These are phyloP conservation scores for Malus orientalis DNA, from an alignment of 306 rosid species.

Conservation along the genomic window DNA sequence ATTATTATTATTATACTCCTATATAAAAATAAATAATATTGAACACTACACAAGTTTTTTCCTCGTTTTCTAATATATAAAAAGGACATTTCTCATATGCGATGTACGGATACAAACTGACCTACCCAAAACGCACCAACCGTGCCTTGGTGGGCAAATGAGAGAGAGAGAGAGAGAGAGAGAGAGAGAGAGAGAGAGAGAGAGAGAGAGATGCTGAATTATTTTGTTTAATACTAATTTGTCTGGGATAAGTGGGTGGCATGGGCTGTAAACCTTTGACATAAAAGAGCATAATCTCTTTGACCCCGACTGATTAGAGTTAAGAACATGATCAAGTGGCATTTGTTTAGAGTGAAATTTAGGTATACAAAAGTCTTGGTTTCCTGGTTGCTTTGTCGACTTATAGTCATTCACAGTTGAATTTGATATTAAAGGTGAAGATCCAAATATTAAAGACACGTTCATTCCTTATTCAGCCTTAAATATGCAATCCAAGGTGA, in stretches of 20 bases:
- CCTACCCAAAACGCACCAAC: background rate
- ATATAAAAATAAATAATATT: no score
- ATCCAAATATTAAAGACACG: no score
- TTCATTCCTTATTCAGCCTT: no score
- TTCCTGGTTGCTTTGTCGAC: no score
- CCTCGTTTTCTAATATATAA: no score
- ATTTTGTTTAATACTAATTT: background rate
- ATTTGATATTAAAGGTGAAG: background rate
- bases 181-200: no score
- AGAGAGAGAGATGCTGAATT: background rate
- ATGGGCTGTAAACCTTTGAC: background rate
- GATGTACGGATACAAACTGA: background rate
- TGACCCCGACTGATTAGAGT: background rate
- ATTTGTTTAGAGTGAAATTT: background rate
- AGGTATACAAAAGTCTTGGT: no score
- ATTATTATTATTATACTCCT: no score
- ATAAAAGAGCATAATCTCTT: background rate
- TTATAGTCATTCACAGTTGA: background rate
- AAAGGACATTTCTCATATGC: no score
- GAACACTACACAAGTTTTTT: no score
- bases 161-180: no score
- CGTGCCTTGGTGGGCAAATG: background rate
- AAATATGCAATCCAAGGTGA: background rate
- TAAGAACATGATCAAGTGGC: background rate
- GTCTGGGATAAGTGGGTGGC: background rate